Evolutionary conservation across 2,329 filamentous ascomycete genomes (phyloP).

Genomic region (Verticillium isaacii): DNA sequence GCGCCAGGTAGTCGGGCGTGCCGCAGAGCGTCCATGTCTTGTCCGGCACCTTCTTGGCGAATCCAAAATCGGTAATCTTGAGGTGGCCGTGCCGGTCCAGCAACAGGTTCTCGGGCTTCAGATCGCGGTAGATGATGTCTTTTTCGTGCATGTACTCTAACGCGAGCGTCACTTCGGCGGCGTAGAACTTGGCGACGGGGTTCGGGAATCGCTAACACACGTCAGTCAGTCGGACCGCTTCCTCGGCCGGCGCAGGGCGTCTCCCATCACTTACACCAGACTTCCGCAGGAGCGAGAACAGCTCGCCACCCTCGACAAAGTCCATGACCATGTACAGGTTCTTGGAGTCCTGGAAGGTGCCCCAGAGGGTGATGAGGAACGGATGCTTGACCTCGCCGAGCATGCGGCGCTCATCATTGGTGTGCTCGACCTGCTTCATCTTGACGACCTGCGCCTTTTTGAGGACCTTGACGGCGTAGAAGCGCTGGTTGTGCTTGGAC

Average conservation of each 20-base stretch:
- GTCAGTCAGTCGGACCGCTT: slow-evolving; percentile 12
- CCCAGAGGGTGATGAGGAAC: slow-evolving; percentile 96
- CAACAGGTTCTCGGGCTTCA: slow-evolving; percentile 92
- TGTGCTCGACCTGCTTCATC: slow-evolving; percentile 99
- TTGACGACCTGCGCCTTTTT: slow-evolving; percentile 99
- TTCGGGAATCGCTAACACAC: slow-evolving; percentile 83
- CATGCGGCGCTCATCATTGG: slow-evolving; percentile 96
- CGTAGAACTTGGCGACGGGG: slow-evolving; percentile 98
- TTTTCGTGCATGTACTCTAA: slow-evolving; percentile 92
- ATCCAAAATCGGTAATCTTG: slow-evolving; percentile 98
- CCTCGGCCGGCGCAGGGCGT: not conserved
- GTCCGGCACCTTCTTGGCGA: slow-evolving; percentile 96
- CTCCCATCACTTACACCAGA: slow-evolving; percentile 63
- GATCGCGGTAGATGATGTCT: slow-evolving; percentile 95
- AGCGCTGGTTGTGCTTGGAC: slow-evolving; percentile 95
- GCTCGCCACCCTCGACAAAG: slow-evolving; percentile 96
- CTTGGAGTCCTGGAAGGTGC: slow-evolving; percentile 91
- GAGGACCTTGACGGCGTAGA: slow-evolving; percentile 96
- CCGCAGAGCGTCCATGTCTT: slow-evolving; percentile 99
- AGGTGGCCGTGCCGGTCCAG: slow-evolving; percentile 90
- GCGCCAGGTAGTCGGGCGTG: slow-evolving; percentile 94
- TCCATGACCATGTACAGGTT: slow-evolving; percentile 99
- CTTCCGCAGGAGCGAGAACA: slow-evolving; percentile 92
- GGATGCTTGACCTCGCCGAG: slow-evolving; percentile 95
- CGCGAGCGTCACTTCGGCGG: slow-evolving; percentile 91